Conservation (phyloP, 2,329 filamentous ascomycete genomes). For the Alternaria alternata region DNA sequence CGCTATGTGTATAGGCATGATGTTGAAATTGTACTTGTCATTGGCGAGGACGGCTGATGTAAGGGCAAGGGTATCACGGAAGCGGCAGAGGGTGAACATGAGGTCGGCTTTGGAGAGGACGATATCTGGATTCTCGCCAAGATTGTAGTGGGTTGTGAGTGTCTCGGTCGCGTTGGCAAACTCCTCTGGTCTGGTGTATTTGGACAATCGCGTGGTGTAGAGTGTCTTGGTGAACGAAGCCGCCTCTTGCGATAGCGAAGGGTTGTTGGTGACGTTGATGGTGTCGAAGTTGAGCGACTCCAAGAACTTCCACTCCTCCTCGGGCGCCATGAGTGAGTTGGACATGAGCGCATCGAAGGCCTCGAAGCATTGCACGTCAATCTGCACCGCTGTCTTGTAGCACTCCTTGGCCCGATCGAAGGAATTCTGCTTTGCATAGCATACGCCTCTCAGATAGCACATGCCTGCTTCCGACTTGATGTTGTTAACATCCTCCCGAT, state of each 20-base stretch:
- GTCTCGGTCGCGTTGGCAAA: constrained; percentile 89
- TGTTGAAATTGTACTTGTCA: constrained; percentile 87
- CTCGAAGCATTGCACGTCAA: constrained; percentile 98
- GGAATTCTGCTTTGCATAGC: constrained; percentile 95
- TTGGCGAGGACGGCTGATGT: constrained; percentile 82
- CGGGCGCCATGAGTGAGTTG: constrained; percentile 88
- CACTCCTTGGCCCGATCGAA: constrained; percentile 98
- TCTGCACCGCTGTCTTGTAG: constrained; percentile 95
- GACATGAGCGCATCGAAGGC: constrained; percentile 98
- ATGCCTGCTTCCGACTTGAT: constrained; percentile 93
- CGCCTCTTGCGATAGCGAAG: constrained; percentile 79
- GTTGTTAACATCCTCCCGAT: constrained; percentile 74
- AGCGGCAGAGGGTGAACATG: constrained; percentile 92
- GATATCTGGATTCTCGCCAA: constrained; percentile 86
- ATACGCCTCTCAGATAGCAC: constrained; percentile 93
- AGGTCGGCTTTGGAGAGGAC: constrained; percentile 89
- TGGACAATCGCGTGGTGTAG: constrained; percentile 93
- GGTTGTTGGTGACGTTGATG: constrained; percentile 71
- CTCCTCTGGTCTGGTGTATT: constrained; percentile 86
- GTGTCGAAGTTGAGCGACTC: constrained; percentile 90
- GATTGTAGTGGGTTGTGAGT: constrained; percentile 90
- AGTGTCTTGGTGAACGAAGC: constrained; percentile 95
- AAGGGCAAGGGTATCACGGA: constrained; percentile 83
- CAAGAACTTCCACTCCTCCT: constrained; percentile 89
- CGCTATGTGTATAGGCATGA: constrained; percentile 90